phyloP scores from a whole-genome alignment of 192 early-diverging fungal genomes.

The Chytriomyces confervae region DNA sequence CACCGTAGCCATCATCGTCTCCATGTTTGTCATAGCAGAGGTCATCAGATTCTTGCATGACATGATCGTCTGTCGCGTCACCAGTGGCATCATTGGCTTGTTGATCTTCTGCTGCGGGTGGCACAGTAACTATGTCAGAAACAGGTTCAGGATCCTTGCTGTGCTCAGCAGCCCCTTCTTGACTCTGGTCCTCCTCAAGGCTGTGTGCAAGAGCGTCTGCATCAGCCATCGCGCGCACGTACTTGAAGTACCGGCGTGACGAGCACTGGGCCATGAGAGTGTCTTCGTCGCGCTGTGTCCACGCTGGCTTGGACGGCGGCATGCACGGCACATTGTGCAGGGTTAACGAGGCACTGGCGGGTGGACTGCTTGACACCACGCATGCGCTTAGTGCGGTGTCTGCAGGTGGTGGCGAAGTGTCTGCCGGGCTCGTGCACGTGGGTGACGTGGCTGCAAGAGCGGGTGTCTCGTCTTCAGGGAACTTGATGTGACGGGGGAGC shows the following conservation, averaged over 20 bases:
- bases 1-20: neutral
- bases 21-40: neutral
- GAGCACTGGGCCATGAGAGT: neutral
- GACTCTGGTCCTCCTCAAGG: neutral
- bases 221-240: neutral
- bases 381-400: neutral
- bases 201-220: neutral
- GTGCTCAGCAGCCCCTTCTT: neutral
- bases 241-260: neutral
- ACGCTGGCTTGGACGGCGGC: neutral
- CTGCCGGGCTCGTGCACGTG: neutral
- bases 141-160: neutral
- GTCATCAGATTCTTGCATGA: neutral
- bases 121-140: neutral
- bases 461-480: neutral
- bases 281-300: neutral
- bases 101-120: neutral
- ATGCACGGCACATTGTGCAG: neutral
- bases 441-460: neutral
- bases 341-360: neutral
- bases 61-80: neutral
- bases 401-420: neutral
- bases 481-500: neutral
- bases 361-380: neutral
- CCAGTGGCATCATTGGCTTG: neutral